Evolutionary conservation across 2,329 filamentous ascomycete species (phyloP).

Genomic region (Chrysosporium queenslandicum): DNA sequence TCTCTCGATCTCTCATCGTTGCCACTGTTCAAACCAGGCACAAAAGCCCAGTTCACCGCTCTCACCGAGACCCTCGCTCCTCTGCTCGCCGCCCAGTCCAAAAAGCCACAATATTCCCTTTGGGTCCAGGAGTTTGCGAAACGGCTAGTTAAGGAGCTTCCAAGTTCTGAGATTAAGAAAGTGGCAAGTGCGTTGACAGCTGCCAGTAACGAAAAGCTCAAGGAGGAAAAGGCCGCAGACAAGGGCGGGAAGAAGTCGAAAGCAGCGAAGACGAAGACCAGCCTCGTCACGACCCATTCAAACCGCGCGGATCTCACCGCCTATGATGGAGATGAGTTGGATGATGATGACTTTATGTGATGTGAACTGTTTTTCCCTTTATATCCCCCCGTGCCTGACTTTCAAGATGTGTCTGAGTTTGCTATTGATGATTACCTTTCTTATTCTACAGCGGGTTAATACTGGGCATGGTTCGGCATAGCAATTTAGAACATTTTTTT

Average conservation of each 20-base stretch:
- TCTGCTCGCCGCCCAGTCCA: slow-evolving; percentile 61
- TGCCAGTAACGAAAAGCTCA: slow-evolving; percentile 94
- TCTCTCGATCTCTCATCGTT: slow-evolving; percentile 72
- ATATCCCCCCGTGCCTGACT: neutral
- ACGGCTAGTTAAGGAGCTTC: slow-evolving; percentile 74
- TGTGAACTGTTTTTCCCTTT: slow-evolving; percentile 11
- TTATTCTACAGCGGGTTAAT: slow-evolving; percentile 4
- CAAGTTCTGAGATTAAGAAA: slow-evolving; percentile 95
- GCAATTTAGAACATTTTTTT: slow-evolving; percentile 11
- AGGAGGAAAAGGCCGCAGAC: slow-evolving; percentile 89
- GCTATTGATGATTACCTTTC: neutral
- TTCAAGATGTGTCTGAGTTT: neutral
- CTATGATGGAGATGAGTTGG: slow-evolving; percentile 82
- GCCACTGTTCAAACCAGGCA: slow-evolving; percentile 77
- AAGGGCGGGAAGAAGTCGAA: slow-evolving; percentile 96
- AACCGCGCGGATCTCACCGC: slow-evolving; percentile 56
- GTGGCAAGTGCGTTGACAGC: slow-evolving; percentile 78
- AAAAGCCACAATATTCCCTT: slow-evolving; percentile 81
- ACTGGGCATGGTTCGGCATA: slow-evolving; percentile 5
- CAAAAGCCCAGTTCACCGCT: slow-evolving; percentile 73
- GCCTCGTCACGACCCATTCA: slow-evolving; percentile 54
- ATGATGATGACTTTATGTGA: slow-evolving; percentile 45
- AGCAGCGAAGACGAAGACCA: slow-evolving; percentile 89
- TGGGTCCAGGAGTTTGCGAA: slow-evolving; percentile 90
- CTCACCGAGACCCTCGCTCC: slow-evolving; percentile 71